Base-by-base conservation (phyloP, 495 filamentous ascomycete species). In the Tuber calosporum region DNA sequence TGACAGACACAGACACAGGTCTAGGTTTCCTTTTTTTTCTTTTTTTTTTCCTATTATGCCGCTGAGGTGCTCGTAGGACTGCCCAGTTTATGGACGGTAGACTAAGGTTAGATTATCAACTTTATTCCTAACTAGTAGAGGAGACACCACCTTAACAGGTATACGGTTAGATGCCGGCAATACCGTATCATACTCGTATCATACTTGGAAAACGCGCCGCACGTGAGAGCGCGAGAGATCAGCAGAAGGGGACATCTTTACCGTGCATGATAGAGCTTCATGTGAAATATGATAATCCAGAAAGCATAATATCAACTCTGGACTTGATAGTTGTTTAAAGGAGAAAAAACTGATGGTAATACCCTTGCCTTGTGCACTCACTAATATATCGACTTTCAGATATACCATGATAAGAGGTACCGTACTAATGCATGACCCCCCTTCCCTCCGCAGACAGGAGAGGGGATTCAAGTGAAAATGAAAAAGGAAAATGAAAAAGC, bases 401-500 rank as follows among this genome's bases (percentile, higher is more conserved):
- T 62, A 62, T 62, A 62, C 53, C n/a, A 62, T 30, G 26, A 62
- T 62, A 30, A 62, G 20, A 2, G 13, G n/a, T 62, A 62, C n/a
- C 30, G n/a, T 62, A 62, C n/a, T 62, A 15, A 62, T 30, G n/a
- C 26, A 62, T 62, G 53, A 30, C 13, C n/a, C n/a, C 9, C 26
- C 42, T 40, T 45, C 43, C 17, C 19, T 45, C 53, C 26, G n/a
- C 53, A 30, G 53, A 9, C 53, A 30, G 11, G 53, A 62, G 69
- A 68, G n/a, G 17, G 34, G 40, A 37, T 67, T 67, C 26, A 34
- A n/a, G n/a, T n/a, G n/a, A n/a, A 37, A 41, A 68, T 36, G 34
- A 53, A 69, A 76, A 76, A 39, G 37, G 41, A 69, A 74, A 53
- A 48, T 42, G 66, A 58, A n/a, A 45, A 68, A 40, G 66, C 43